Percentiles rank a stretch among this genome's conserved stretches.
phyloP scores from a whole-genome alignment of 371 early-diverging fungal species.

The Mucor saturninus region DNA sequence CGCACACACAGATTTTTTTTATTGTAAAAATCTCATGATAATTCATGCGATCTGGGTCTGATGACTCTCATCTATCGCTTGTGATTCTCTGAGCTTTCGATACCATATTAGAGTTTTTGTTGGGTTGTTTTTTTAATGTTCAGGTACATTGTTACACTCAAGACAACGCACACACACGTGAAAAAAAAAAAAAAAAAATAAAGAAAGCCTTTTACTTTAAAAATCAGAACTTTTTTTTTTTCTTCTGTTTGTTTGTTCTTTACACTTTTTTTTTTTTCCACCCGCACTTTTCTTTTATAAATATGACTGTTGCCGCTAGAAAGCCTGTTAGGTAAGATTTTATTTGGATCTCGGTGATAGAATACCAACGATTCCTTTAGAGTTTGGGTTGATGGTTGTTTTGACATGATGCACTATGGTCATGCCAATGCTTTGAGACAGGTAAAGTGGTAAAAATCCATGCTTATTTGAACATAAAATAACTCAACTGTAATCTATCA shows the following conservation, averaged over 20 bases:
- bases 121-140: not conserved
- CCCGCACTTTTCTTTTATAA: not conserved
- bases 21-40: not conserved
- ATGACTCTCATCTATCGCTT: not conserved
- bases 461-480: not conserved
- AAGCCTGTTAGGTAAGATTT: conserved; percentile 29
- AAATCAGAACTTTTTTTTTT: conserved; percentile 7
- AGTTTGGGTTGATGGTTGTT: conserved; percentile 94
- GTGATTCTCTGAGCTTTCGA: not conserved
- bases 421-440: conserved; percentile 97
- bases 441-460: conserved; percentile 44
- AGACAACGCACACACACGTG: not conserved
- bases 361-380: conserved; percentile 26
- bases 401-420: conserved; percentile 96
- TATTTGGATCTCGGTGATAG: not conserved
- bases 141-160: conserved; percentile 1
- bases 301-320: conserved; percentile 10
- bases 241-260: not conserved
- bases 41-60: too few relatives aligned
- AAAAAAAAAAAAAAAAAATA: not conserved
- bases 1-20: not conserved
- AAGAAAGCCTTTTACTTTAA: not conserved
- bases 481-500: not conserved
- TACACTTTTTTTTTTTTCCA: not conserved
- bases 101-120: not conserved